phyloP scores from a whole-genome alignment of 148 eudicot genomes.

The Rhododendron molle region DNA sequence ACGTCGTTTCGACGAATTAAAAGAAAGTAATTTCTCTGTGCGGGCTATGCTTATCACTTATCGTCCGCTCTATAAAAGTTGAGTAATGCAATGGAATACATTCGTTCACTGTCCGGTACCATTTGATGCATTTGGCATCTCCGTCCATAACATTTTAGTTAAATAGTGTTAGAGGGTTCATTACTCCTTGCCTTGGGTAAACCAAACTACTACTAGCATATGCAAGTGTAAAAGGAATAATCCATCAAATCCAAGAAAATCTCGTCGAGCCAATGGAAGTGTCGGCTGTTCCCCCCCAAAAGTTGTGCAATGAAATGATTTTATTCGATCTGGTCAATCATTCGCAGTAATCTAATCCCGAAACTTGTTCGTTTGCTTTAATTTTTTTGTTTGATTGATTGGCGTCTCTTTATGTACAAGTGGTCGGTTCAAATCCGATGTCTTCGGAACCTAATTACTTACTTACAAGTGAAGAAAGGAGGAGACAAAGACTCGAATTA shows the following conservation, averaged over 20 bases:
- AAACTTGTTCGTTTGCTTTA: background rate
- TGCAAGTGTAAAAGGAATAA: background rate
- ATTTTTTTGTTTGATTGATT: background rate
- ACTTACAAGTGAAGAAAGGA: constrained; percentile 2
- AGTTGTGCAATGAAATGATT: background rate
- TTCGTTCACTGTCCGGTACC: background rate
- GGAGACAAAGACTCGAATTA: background rate
- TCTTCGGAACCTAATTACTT: background rate
- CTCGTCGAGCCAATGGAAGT: background rate
- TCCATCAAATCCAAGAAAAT: background rate
- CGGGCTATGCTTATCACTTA: background rate
- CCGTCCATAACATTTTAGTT: too few species aligned
- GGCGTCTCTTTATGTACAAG: background rate
- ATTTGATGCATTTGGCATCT: background rate
- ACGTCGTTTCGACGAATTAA: background rate
- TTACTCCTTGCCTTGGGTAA: background rate
- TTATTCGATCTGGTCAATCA: background rate
- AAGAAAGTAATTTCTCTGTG: background rate
- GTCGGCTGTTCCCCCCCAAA: background rate
- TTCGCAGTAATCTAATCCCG: background rate
- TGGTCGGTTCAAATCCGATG: background rate
- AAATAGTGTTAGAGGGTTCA: too few species aligned
- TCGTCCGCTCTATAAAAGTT: background rate
- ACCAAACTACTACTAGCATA: background rate
- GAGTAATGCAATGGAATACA: background rate